Percentiles rank a stretch among this genome's conserved stretches.
These are phyloP conservation scores for Geranium brycei DNA, from an alignment of 345 rosid species.

Conservation along the genomic window DNA sequence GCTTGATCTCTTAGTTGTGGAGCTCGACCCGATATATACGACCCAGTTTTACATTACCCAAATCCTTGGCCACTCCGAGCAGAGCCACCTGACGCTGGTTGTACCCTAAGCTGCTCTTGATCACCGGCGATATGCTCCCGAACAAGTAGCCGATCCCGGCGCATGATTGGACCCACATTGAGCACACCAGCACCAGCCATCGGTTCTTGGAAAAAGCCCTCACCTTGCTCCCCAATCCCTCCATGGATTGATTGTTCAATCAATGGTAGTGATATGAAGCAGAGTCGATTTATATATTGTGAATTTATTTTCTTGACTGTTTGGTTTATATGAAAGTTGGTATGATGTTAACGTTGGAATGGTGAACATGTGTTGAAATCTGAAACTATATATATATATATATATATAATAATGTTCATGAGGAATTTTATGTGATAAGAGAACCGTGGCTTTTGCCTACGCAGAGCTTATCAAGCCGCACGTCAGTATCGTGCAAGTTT, in stretches of 20 bases:
- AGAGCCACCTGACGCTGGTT: slow-evolving; percentile 65
- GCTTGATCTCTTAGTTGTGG: no score
- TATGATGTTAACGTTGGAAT: background rate
- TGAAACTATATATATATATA: no score
- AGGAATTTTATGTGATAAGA: no score
- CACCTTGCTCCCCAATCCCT: slow-evolving; percentile 8
- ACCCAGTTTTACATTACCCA: slow-evolving; percentile 20
- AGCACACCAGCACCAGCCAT: slow-evolving; percentile 77
- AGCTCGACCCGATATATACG: no score
- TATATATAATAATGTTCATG: no score
- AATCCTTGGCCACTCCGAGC: slow-evolving; percentile 72
- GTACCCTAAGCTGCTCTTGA: slow-evolving; percentile 51
- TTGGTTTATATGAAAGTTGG: no score
- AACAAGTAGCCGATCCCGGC: slow-evolving; percentile 75
- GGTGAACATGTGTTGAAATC: no score
- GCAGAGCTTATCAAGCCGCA: no score
- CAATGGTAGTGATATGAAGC: no score
- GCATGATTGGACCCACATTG: slow-evolving; percentile 71
- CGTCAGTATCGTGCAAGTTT: no score
- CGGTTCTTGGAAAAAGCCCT: slow-evolving; percentile 33
- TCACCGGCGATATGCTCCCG: slow-evolving; percentile 75
- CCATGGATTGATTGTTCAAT: no score
- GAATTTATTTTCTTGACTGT: background rate
- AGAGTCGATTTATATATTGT: background rate
- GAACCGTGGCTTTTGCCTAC: no score